Evolutionary conservation across 331 rosid genomes (phyloP), one percentile per base, ranked within the genome.

Genomic region (Malus hybrid): DNA sequence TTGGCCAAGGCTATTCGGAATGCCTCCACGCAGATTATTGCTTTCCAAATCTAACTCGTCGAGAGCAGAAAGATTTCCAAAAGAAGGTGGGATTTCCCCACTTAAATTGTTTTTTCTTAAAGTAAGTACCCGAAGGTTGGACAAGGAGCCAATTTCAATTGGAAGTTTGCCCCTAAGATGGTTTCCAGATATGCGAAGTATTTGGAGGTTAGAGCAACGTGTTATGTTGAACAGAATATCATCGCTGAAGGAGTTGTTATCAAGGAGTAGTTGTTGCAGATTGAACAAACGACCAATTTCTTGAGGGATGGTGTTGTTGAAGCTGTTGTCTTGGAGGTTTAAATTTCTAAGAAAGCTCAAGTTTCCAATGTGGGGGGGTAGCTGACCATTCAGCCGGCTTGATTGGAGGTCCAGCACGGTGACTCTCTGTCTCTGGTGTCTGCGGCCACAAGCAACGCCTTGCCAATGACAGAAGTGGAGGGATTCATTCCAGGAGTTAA

Each of bases 281-380:
- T 75, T 16, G 59, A 32, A 11, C 39, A 76, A 6, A 24, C 6
- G 75, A 14, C 32, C 24, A 6, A 81, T 28, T 48, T 76, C 1
- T 4, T 7, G 39, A 0, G 81, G 81, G 42, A 76, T 71, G 22
- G 46, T 15, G 14, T 74, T 63, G 7, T 2, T n/a, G 24, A 76
- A 66, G 48, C 2, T 22, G 29, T 81, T 81, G 10, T 3, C 10
- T 24, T 0, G 1, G 22, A 81, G 75, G 74, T 6, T 1, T 6
- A 81, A 0, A 10, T 0, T 1, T 54, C 75, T 59, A 0, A 76
- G 78, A 48, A 81, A 81, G 33, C 66, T 57, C 6, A 76, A 57
- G 62, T 81, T 81, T 5, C 81, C 81, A 36, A 76, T 46, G 34
- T 44, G 60, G 85, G 76, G 33, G 1, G 85, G 15, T 66, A 84